Conservation (phyloP, 768 basidiomycete genomes). For the Auricularia cornea region DNA sequence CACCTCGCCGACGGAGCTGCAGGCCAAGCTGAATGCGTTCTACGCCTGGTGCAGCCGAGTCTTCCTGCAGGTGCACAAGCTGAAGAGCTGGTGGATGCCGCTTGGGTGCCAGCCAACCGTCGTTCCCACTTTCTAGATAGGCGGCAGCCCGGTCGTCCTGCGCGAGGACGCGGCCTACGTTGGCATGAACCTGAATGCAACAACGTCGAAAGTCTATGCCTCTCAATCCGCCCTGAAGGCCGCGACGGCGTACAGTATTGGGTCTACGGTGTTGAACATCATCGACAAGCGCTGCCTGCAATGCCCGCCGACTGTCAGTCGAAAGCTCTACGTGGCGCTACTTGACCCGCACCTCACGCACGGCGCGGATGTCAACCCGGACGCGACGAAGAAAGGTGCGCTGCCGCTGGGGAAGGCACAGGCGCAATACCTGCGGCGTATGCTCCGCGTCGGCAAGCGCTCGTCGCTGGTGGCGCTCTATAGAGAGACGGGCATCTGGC, state of each 20-base stretch:
- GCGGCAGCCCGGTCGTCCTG: background rate
- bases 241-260: background rate
- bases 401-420: conserved; percentile 11
- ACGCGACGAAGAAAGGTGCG: conserved; percentile 6
- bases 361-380: conserved; percentile 15
- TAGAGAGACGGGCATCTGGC: conserved; percentile 19
- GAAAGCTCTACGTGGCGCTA: conserved; percentile 14
- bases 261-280: background rate
- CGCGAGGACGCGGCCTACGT: conserved; percentile 3
- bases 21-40: conserved; percentile 12
- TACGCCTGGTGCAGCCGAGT: conserved; percentile 17
- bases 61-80: conserved; percentile 18
- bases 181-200: conserved; percentile 2
- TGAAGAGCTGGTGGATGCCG: conserved; percentile 16
- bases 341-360: conserved; percentile 19
- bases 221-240: conserved; percentile 1
- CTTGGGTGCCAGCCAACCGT: conserved; percentile 10
- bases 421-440: conserved; percentile 12
- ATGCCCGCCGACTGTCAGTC: conserved; percentile 5
- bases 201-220: conserved; percentile 1
- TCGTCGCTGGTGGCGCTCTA: conserved; percentile 13
- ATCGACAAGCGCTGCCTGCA: background rate
- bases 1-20: conserved; percentile 11
- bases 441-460: conserved; percentile 14
- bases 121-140: background rate